Conservation (phyloP, 768 basidiomycete species). For the Crepidotus variabilis region DNA sequence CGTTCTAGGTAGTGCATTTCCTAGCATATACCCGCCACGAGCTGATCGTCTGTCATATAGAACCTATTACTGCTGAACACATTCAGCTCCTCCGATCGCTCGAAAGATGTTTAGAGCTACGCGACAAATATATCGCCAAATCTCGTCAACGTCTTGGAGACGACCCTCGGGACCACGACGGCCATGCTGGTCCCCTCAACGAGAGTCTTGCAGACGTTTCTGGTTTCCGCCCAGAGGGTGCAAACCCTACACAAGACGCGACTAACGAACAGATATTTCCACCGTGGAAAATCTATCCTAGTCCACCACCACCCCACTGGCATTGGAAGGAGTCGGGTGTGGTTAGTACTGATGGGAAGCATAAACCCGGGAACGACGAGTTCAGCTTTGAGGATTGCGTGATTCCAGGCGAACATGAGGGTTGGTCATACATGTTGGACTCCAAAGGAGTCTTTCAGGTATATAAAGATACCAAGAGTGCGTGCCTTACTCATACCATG, state of each 20-base stretch:
- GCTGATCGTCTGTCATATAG: slow-evolving; percentile 12
- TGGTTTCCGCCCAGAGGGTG: slow-evolving; percentile 58
- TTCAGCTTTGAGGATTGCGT: slow-evolving; percentile 72
- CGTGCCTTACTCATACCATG: background rate
- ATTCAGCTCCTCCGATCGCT: slow-evolving; percentile 64
- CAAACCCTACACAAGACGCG: background rate
- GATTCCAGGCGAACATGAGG: slow-evolving; percentile 62
- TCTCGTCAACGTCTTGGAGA: slow-evolving; percentile 93
- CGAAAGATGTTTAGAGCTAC: slow-evolving; percentile 80
- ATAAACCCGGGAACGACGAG: slow-evolving; percentile 30
- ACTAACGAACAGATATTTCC: slow-evolving; percentile 22
- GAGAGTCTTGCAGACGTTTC: slow-evolving; percentile 59
- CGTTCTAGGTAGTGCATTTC: slow-evolving; percentile 21
- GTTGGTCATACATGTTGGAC: slow-evolving; percentile 70
- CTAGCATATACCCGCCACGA: slow-evolving; percentile 2
- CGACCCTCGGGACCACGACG: slow-evolving; percentile 91
- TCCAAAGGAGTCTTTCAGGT: slow-evolving; percentile 91
- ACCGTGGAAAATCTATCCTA: slow-evolving; percentile 88
- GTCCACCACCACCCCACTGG: slow-evolving; percentile 95
- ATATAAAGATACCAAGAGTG: slow-evolving; percentile 45
- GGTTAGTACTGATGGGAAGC: slow-evolving; percentile 36
- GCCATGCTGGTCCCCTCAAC: slow-evolving; percentile 64
- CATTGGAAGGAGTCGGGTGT: slow-evolving; percentile 65
- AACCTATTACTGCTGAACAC: slow-evolving; percentile 42
- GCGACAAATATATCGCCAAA: slow-evolving; percentile 91